A percentile compares a stretch with the other conserved stretches of the same genome.
These are phyloP conservation scores for Podaxis pistillaris DNA, from an alignment of 768 basidiomycete species.

Conservation along the genomic window DNA sequence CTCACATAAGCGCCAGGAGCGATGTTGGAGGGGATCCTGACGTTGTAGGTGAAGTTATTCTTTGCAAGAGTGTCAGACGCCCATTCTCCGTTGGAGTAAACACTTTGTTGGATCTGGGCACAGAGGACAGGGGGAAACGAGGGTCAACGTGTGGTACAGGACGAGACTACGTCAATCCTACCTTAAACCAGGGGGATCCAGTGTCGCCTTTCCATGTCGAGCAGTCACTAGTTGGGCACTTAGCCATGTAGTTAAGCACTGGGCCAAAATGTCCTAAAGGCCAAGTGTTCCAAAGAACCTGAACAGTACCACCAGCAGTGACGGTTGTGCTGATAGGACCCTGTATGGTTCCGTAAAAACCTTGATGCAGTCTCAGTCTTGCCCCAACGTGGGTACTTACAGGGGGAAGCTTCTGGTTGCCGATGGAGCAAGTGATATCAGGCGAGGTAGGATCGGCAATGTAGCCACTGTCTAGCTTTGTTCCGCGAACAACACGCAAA, in stretches of 20 bases:
- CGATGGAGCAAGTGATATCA: slow-evolving; percentile 38
- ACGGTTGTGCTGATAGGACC: slow-evolving; percentile 34
- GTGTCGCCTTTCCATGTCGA: slow-evolving; percentile 34
- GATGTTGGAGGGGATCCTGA: slow-evolving; percentile 38
- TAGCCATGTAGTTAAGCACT: slow-evolving; percentile 40
- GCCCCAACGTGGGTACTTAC: slow-evolving; percentile 18
- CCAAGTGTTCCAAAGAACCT: slow-evolving; percentile 39
- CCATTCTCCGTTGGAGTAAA: slow-evolving; percentile 34
- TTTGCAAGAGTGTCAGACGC: slow-evolving; percentile 35
- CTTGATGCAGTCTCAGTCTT: neutral
- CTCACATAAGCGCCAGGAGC: slow-evolving; percentile 34
- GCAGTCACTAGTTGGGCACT: slow-evolving; percentile 32
- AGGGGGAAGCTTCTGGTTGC: slow-evolving; percentile 34
- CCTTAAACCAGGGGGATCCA: slow-evolving; percentile 40
- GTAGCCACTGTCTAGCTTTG: slow-evolving; percentile 35
- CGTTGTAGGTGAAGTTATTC: slow-evolving; percentile 31
- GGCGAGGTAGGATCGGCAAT: slow-evolving; percentile 28
- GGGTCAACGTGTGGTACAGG: neutral
- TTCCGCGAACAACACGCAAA: slow-evolving; percentile 32
- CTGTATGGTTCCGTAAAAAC: slow-evolving; percentile 18
- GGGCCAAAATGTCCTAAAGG: slow-evolving; percentile 37
- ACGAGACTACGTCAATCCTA: slow-evolving; percentile 8
- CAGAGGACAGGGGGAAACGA: neutral
- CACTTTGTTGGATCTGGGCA: slow-evolving; percentile 33
- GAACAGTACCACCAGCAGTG: slow-evolving; percentile 33